Evolutionary conservation across 1,284 basidiomycete species (phyloP), one percentile per base, ranked within the genome.

Genomic region (Microbotryum silenes-acaulis): DNA sequence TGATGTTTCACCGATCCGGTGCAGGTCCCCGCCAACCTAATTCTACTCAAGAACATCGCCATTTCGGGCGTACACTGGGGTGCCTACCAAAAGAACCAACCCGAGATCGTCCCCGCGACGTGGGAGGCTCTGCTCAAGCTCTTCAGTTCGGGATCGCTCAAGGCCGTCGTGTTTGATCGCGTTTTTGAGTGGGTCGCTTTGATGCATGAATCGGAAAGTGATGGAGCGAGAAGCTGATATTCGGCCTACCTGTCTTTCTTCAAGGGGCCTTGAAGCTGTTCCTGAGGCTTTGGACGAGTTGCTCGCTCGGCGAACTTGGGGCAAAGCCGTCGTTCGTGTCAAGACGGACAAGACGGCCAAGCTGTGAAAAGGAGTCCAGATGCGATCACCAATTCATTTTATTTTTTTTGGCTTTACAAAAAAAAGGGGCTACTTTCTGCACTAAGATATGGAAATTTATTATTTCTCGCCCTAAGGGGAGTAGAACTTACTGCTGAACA

Each of bases 271-370:
- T 14, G 78, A 78, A 42, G 83, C 83, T 5, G 77, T 97, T 14
- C 85, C 77, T 1, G 65, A 75, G 50, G 81, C 78, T 1, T 66
- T 82, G 54, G 68, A 72, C 50, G 80, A 79, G 67, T 72, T 82
- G 33, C 79, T 91, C 71, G 80, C 80, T 57, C 79, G 94, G 62
- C 84, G 90, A 77, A 94, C 91, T 2, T 97, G 90, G 89, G 94
- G 93, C 1, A 97, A 97, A 75, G 88, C 82, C 0, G 79, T 94
- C 23, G 82, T 91, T 1, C 80, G 80, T 46, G 76, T 97, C 44
- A 80, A 80, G 60, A 59, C 56, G 59, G 65, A 49, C 56, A 48
- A 8, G 45, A 55, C 29, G 44, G 56, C 56, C 25, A 67, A 59
- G 60, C 29, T 66, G 25, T 66, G 37, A 54, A 44, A 16, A 42